Evolutionary conservation across 352 stramenopile genomes (phyloP).

Genomic region (Phytophthora sp.): DNA sequence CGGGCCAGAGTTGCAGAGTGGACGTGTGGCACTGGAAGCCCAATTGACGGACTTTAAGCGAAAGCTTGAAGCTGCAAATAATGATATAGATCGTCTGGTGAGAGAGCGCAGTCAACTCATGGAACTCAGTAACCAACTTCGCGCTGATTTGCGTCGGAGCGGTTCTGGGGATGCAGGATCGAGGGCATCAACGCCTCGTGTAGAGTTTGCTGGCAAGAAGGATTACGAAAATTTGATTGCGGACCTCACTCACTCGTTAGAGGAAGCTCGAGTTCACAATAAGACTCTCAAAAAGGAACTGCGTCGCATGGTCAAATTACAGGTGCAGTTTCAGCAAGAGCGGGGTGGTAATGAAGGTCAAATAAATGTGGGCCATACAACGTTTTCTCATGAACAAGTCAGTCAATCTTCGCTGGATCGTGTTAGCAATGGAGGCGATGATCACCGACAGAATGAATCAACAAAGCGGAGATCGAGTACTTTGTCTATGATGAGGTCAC

Average conservation of each 20-base stretch:
- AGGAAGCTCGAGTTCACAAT: constrained; percentile 73
- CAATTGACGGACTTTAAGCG: constrained; percentile 48
- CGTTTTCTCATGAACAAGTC: no score
- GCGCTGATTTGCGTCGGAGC: constrained; percentile 57
- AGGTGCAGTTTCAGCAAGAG: constrained; percentile 43
- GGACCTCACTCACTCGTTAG: constrained; percentile 71
- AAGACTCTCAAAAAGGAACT: constrained; percentile 88
- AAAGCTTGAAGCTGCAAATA: constrained; percentile 50
- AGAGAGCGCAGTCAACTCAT: constrained; percentile 75
- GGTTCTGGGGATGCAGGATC: constrained; percentile 22
- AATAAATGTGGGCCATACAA: no score
- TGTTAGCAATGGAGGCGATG: background rate
- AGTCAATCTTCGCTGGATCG: background rate
- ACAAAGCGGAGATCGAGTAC: constrained; percentile 45
- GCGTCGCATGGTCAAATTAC: constrained; percentile 70
- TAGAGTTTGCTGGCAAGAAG: constrained; percentile 67
- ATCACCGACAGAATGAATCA: background rate
- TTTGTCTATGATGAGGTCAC: constrained; percentile 67
- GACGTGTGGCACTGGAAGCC: constrained; percentile 30
- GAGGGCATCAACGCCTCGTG: constrained; percentile 14
- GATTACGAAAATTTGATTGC: constrained; percentile 77
- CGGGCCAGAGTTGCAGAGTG: constrained; percentile 20
- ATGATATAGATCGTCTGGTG: constrained; percentile 69
- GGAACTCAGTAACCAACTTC: constrained; percentile 83
- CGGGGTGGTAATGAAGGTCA: constrained; percentile 6